Conservation (phyloP, 2,329 filamentous ascomycete species). For the Arthrobotrys musiformis region DNA sequence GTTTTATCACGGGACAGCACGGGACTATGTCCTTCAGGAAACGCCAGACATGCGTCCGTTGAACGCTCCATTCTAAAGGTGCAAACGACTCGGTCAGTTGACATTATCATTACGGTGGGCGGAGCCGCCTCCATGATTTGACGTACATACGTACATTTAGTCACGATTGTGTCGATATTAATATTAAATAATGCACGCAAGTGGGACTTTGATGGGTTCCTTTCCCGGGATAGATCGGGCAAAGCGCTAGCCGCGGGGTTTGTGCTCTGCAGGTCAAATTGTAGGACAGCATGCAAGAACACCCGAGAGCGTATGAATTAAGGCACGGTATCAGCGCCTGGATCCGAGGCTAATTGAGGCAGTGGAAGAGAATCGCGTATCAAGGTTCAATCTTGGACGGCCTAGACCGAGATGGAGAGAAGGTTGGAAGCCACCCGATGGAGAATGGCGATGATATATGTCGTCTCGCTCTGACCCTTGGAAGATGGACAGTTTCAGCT, state of each 20-base stretch:
- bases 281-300: conserved; percentile 4
- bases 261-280: background rate
- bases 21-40: conserved; percentile 15
- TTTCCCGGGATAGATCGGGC: background rate
- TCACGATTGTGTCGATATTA: background rate
- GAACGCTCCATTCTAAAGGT: conserved; percentile 44
- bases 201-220: background rate
- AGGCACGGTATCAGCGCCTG: too few relatives aligned
- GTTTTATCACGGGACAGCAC: conserved; percentile 10
- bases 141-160: conserved; percentile 19
- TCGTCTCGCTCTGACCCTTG: conserved; percentile 31
- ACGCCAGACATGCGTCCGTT: conserved; percentile 18
- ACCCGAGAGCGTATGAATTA: background rate
- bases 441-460: background rate
- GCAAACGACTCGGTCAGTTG: background rate
- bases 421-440: background rate
- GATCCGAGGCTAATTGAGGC: too few relatives aligned
- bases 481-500: conserved; percentile 14
- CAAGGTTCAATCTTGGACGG: conserved; percentile 5
- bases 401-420: background rate
- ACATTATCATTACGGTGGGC: background rate
- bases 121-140: background rate
- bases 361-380: background rate
- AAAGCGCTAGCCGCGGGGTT: background rate
- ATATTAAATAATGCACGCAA: too few relatives aligned